Evolutionary conservation across 2,329 filamentous ascomycete species (phyloP).

Genomic region (Polytolypa hystricis): DNA sequence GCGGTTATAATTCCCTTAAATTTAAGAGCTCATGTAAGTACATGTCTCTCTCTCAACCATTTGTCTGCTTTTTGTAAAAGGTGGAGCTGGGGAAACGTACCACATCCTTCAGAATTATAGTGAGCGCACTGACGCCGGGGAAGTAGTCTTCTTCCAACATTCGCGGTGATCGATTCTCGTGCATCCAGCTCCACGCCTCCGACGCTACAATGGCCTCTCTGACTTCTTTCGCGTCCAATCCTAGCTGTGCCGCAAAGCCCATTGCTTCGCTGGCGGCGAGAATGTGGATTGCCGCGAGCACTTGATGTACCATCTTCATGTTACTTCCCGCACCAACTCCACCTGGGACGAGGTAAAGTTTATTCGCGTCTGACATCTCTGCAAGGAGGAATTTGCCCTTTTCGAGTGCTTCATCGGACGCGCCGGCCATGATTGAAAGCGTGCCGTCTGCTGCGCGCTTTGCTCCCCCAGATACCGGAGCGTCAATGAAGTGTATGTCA

Average conservation of each 20-base stretch:
- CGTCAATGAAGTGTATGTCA: conserved; percentile 59
- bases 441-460: conserved; percentile 59
- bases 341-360: conserved; percentile 52
- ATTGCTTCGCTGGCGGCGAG: conserved; percentile 49
- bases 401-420: conserved; percentile 44
- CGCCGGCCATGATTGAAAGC: conserved; percentile 64
- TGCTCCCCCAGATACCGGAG: conserved; percentile 61
- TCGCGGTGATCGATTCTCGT: conserved; percentile 47
- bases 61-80: not conserved
- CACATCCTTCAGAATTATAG: conserved; percentile 51
- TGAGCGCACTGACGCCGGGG: conserved; percentile 47
- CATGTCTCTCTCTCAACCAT: not conserved
- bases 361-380: conserved; percentile 47
- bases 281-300: conserved; percentile 54
- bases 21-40: too few species aligned
- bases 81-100: conserved; percentile 16
- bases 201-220: conserved; percentile 37
- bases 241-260: conserved; percentile 47
- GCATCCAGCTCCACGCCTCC: conserved; percentile 50
- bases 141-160: conserved; percentile 43
- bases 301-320: conserved; percentile 54
- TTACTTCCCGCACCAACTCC: conserved; percentile 51
- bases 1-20: conserved; percentile 53
- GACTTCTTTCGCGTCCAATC: conserved; percentile 38
- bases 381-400: conserved; percentile 49